Evolutionary conservation across 1,284 basidiomycete genomes (phyloP), one percentile per base, ranked within the genome.

Genomic region (Sporisorium scitamineum): DNA sequence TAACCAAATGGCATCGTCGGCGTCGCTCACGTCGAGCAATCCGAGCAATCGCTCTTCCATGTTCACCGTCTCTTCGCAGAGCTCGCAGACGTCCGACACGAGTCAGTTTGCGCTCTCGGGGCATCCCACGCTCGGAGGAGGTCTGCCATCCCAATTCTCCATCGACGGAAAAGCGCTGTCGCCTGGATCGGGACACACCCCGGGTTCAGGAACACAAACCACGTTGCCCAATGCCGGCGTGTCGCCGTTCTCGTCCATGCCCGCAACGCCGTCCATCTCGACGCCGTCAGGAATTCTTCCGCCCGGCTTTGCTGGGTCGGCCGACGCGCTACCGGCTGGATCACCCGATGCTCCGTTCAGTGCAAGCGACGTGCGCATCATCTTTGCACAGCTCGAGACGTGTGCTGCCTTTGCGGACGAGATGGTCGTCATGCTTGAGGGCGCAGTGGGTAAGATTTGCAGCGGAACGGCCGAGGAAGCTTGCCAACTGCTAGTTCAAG

Each of bases 381-480:
- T 95, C 24, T 95, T 95, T 86, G 88, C 90, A 74, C 94, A 95
- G 83, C 88, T 95, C 41, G 88, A 90, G 20, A 90, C 93, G 56
- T 88, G 94, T 14, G 92, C 93, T 1, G 80, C 88, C 3, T 90
- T 94, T 58, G 89, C 93, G 0, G 91, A 92, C 75, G 87, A 88
- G 55, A 90, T 95, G 77, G 89, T 87, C 0, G 78, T 60, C 0
- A 74, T 80, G 16, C 86, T 89, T 41, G 86, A 87, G 57, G 73
- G 57, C 6, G 86, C 87, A 0, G 79, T 87, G 41, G 83, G 81
- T 14, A 60, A 42, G 18, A 41, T 54, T 24, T 76, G 69, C 59
- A 60, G 18, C 10, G 61, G 67, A 1, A 47, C 76, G 32, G 54
- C 72, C 11, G 66, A 78, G 16, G 72, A 71, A n/a, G 67, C 65